Evolutionary conservation across 495 filamentous ascomycete species (phyloP), one percentile per base, ranked within the genome.

Genomic region (Aspergillus wentii): DNA sequence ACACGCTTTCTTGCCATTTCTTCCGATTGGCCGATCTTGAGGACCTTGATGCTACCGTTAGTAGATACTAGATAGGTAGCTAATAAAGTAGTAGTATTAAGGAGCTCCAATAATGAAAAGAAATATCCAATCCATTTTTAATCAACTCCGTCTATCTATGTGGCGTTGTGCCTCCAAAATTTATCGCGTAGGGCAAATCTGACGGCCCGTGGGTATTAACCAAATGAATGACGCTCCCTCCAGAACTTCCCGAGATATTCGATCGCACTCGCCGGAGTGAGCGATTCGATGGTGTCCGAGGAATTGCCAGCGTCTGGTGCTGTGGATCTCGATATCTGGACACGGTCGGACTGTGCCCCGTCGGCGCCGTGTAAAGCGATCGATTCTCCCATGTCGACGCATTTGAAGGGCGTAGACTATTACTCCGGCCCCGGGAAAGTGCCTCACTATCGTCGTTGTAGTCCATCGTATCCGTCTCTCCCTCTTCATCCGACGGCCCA

Each of bases 211-310:
- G 52, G 11, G 61, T 51, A 33, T 64, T 65, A n/a, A 52, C 48
- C 30, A 72, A 37, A n/a, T 62, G 57, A 48, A 74, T 72, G 11
- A 72, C 64, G 49, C 68, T 74, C 13, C 65, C 62, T 13, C 49
- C 66, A 6, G 65, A 69, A 38, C 55, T 54, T 17, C 52, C 55
- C 23, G 66, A 69, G 19, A 53, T 51, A 22, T 48, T 50, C n/a
- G 67, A 72, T 19, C 42, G 51, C 29, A 61, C 41, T 30, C 50
- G 61, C 5, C 54, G 52, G 7, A 70, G 45, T 22, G 69, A 71
- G 13, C 35, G 53, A 19, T 52, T 54, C 17, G 65, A 71, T 9
- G 66, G 57, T 9, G 57, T 65, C 17, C 51, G 57, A 1, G 56
- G 41, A 9, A 22, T 25, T 31, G 30, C 40, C 18, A 38, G 25